Evolutionary conservation across 2,329 filamentous ascomycete genomes (phyloP), one percentile per base, ranked within the genome.

Genomic region (Diaporthe vexans): DNA sequence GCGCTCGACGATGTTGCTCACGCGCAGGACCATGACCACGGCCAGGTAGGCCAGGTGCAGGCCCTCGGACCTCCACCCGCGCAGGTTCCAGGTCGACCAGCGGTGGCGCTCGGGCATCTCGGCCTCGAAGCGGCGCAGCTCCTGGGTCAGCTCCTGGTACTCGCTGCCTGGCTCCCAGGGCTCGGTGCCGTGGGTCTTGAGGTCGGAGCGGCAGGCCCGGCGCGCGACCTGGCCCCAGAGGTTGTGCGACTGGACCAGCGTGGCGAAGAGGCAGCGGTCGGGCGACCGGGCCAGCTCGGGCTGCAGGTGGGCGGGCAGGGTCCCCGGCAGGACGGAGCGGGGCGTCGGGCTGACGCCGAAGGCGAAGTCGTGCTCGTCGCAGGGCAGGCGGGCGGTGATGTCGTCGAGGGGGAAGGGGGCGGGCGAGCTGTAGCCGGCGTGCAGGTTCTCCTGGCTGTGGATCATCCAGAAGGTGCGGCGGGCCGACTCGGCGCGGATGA

Each of bases 391-490:
- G 5, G 80, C 80, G 1, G 83, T 83, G 69, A 84, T 83, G 68
- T 84, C 83, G 29, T 78, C 76, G 2, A 80, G 75, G 4, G 81
- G 79, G 73, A 85, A 84, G 0, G 82, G 77, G 0, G 78, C 76
- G 0, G 82, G 82, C 1, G 80, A 80, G 40, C 79, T 81, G 73
- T 80, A 80, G 9, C 81, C 81, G 3, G 83, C 82, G 75, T 84
- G 81, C 0, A 84, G 78, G 74, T 83, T 83, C 74, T 83, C 82
- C 54, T 82, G 80, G 67, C 78, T 82, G 71, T 83, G 78, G 9
- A 84, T 78, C 79, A 84, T 81, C 83, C 83, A 84, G 75, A 83
- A 83, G 0, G 81, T 83, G 13, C 83, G 77, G 8, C 83, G 76
- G 1, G 82, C 83, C 35, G 79, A 79, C 69, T 84, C 82, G 24